Conservation (phyloP, 129 eudicot genomes). For the Glebionis coronaria region DNA sequence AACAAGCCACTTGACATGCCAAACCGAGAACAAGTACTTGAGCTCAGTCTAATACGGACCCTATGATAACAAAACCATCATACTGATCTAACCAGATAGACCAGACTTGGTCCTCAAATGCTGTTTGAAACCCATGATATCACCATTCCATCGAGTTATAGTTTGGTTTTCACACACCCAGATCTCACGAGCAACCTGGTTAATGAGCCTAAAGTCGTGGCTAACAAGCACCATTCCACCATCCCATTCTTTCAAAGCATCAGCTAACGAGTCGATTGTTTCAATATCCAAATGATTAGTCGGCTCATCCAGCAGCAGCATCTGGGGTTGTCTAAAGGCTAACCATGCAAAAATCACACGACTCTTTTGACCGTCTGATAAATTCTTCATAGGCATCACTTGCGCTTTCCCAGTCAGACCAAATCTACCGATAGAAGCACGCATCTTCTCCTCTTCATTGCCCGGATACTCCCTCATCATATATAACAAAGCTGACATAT, state of each 20-base stretch:
- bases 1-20: conserved; percentile 17
- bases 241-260: conserved; percentile 94
- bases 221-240: conserved; percentile 98
- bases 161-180: conserved; percentile 96
- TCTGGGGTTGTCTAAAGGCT: conserved; percentile 86
- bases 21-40: conserved; percentile 12
- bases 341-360: conserved; percentile 96
- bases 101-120: conserved; percentile 80
- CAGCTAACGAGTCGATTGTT: conserved; percentile 89
- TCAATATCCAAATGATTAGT: conserved; percentile 97
- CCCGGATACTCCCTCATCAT: conserved; percentile 90
- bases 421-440: conserved; percentile 86
- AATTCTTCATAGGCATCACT: conserved; percentile 93
- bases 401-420: conserved; percentile 87
- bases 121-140: conserved; percentile 82
- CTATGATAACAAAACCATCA: not conserved
- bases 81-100: conserved; percentile 32
- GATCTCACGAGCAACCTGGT: conserved; percentile 96
- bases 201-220: conserved; percentile 91
- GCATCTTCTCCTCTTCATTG: conserved; percentile 89
- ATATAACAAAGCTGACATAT: conserved; percentile 64
- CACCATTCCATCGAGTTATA: conserved; percentile 89
- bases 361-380: conserved; percentile 91
- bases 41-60: conserved; percentile 6
- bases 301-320: conserved; percentile 94